Conservation (phyloP, 768 basidiomycete genomes). For the Melanogaster broomeanus region DNA sequence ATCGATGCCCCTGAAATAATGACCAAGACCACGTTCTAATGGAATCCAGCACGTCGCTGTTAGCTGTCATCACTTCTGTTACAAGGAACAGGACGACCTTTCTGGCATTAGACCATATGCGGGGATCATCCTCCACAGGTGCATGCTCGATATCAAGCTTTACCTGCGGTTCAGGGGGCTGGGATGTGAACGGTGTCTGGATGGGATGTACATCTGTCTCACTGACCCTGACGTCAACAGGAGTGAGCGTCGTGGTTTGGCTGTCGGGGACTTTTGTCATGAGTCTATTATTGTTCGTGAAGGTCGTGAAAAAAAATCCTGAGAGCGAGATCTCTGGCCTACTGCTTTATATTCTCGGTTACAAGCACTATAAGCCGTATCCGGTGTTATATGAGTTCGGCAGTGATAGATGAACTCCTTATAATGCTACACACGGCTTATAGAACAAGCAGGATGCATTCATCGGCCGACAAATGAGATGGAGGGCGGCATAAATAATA, state of each 20-base stretch:
- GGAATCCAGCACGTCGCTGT: background rate
- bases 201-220: background rate
- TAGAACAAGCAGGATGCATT: no score
- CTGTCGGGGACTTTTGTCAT: slow-evolving; percentile 7
- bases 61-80: background rate
- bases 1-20: slow-evolving; percentile 30
- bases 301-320: background rate
- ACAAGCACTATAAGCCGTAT: background rate
- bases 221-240: background rate
- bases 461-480: no score
- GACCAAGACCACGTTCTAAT: slow-evolving; percentile 20
- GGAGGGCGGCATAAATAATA: no score
- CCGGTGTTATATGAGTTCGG: background rate
- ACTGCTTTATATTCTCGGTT: background rate
- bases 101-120: slow-evolving; percentile 54
- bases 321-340: background rate
- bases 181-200: background rate
- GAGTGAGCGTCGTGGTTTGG: background rate
- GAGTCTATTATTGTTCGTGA: background rate
- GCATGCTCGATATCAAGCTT: slow-evolving; percentile 40
- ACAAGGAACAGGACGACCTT: slow-evolving; percentile 43
- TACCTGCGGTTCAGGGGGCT: background rate
- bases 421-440: no score
- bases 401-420: no score
- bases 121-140: slow-evolving; percentile 60